phyloP scores from a whole-genome alignment of 2,329 filamentous ascomycete species.

The Claviceps pusilla region DNA sequence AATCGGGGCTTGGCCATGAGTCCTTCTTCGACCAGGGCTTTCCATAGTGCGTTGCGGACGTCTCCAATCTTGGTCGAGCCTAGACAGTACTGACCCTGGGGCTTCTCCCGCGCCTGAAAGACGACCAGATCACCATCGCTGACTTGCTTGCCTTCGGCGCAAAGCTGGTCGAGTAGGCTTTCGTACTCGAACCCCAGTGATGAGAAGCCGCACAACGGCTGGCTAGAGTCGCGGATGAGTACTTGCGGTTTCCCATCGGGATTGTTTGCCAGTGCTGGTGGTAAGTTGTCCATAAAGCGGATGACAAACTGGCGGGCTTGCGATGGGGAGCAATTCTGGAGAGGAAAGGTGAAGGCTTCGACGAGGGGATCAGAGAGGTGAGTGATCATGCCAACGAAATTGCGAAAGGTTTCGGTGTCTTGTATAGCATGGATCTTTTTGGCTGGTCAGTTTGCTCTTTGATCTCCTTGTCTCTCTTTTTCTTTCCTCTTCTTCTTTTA shows the following conservation, averaged over 20 bases:
- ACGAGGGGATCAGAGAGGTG: conserved; percentile 52
- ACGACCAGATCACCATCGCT: conserved; percentile 59
- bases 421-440: conserved; percentile 50
- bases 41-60: conserved; percentile 55
- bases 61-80: conserved; percentile 61
- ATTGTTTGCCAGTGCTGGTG: conserved; percentile 47
- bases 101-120: conserved; percentile 59
- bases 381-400: conserved; percentile 63
- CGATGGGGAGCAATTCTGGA: conserved; percentile 35
- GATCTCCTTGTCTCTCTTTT: not conserved
- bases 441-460: conserved; percentile 6
- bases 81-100: conserved; percentile 34
- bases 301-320: conserved; percentile 47
- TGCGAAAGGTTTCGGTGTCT: conserved; percentile 36
- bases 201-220: conserved; percentile 63
- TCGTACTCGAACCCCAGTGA: conserved; percentile 55
- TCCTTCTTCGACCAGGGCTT: conserved; percentile 47
- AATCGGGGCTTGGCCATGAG: conserved; percentile 32
- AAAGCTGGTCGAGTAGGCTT: conserved; percentile 28
- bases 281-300: conserved; percentile 54
- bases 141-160: conserved; percentile 27
- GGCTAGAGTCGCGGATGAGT: conserved; percentile 57
- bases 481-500: no score
- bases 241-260: conserved; percentile 66
- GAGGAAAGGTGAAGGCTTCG: conserved; percentile 56